phyloP scores from a whole-genome alignment of 805 yeast genomes.

The Kodamaea laetipori region DNA sequence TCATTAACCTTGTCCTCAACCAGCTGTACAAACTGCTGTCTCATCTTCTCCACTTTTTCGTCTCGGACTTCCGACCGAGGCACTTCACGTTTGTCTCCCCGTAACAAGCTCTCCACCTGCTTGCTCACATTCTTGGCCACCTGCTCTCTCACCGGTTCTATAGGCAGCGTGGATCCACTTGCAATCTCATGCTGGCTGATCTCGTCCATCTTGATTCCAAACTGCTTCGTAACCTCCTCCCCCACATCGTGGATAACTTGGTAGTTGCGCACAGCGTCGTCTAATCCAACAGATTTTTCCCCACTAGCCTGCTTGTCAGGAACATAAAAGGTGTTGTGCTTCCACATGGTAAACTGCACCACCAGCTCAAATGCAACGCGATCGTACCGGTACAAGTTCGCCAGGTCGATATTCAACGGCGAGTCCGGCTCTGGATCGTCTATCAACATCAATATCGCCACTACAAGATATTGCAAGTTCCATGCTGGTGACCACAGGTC shows the following conservation, averaged over 20 bases:
- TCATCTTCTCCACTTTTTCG: slow-evolving; percentile 22
- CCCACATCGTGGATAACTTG: slow-evolving; percentile 36
- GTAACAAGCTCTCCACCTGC: slow-evolving; percentile 25
- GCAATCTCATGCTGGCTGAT: slow-evolving; percentile 24
- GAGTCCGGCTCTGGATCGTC: slow-evolving; percentile 71
- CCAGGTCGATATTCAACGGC: slow-evolving; percentile 71
- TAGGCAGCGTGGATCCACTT: slow-evolving; percentile 13
- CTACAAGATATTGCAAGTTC: slow-evolving; percentile 56
- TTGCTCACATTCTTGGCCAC: slow-evolving; percentile 34
- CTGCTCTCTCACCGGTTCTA: slow-evolving; percentile 29
- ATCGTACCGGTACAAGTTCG: slow-evolving; percentile 55
- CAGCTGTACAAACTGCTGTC: slow-evolving; percentile 27
- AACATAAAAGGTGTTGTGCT: slow-evolving; percentile 28
- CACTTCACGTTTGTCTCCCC: neutral
- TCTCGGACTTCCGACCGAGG: slow-evolving; percentile 8
- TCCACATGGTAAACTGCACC: slow-evolving; percentile 46
- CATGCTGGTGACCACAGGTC: slow-evolving; percentile 76
- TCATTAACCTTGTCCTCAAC: slow-evolving; percentile 32
- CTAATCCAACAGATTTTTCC: slow-evolving; percentile 1
- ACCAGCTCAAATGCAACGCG: slow-evolving; percentile 40
- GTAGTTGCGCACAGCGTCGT: slow-evolving; percentile 1
- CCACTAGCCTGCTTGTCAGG: slow-evolving; percentile 8
- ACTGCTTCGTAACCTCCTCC: slow-evolving; percentile 34
- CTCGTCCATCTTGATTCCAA: slow-evolving; percentile 35
- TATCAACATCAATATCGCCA: slow-evolving; percentile 58